Conservation (phyloP, 31 red algal genomes). For the Bonnemaisonia californica region DNA sequence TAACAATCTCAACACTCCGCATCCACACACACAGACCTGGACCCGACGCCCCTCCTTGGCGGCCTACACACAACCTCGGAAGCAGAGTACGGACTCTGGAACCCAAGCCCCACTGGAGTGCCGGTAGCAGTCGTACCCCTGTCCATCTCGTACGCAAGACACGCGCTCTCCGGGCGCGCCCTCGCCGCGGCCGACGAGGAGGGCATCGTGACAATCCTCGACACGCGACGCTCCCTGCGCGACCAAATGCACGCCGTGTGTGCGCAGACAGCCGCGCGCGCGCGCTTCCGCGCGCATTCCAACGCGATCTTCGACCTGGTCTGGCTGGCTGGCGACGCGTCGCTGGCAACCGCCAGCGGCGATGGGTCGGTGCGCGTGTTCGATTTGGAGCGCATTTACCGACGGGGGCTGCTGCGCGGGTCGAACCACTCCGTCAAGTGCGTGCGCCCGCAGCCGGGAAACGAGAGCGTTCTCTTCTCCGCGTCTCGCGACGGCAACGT, state of each 20-base stretch:
- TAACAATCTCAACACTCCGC: no score
- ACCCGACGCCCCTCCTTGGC: constrained; percentile 7
- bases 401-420: constrained; percentile 33
- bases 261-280: not conserved
- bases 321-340: constrained; percentile 57
- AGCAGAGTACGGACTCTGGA: constrained; percentile 54
- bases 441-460: constrained; percentile 26
- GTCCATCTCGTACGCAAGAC: constrained; percentile 52
- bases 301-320: constrained; percentile 78
- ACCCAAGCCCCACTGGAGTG: not conserved
- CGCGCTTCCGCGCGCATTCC: constrained; percentile 57
- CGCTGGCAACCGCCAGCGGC: constrained; percentile 64
- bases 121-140: constrained; percentile 48
- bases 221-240: constrained; percentile 49
- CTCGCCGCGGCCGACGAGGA: constrained; percentile 75
- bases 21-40: not conserved
- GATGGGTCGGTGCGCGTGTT: constrained; percentile 69
- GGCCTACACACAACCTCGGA: constrained; percentile 32
- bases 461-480: constrained; percentile 19
- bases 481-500: constrained; percentile 64
- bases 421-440: constrained; percentile 58
- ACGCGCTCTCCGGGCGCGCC: constrained; percentile 46
- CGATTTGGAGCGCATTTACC: constrained; percentile 20
- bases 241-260: constrained; percentile 27
- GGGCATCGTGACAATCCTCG: constrained; percentile 68